phyloP scores from a whole-genome alignment of 2,329 filamentous ascomycete species.

The Penicillium thymicola region DNA sequence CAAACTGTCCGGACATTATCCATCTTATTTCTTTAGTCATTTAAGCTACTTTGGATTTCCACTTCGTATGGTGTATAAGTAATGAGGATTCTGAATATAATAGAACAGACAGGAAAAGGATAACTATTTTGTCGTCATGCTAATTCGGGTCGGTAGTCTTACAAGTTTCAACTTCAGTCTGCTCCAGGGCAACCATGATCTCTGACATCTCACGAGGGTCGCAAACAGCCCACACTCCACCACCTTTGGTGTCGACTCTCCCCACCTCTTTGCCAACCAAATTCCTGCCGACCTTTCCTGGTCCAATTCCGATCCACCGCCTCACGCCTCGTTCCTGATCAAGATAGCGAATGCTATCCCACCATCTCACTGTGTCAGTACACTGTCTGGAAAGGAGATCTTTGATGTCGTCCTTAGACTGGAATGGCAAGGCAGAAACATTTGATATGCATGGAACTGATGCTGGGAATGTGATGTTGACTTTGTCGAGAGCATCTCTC shows the following conservation, averaged over 20 bases:
- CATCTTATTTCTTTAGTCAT: not conserved
- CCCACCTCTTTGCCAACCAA: conserved; percentile 94
- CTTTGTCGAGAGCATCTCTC: conserved; percentile 62
- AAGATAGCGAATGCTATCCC: conserved; percentile 86
- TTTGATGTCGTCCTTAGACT: conserved; percentile 69
- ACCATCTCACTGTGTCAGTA: conserved; percentile 92
- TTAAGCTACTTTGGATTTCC: not conserved
- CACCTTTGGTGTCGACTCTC: conserved; percentile 75
- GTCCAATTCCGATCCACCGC: conserved; percentile 87
- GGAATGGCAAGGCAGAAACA: conserved; percentile 75
- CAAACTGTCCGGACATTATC: not conserved
- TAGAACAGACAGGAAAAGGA: not conserved
- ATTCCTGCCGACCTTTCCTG: conserved; percentile 89
- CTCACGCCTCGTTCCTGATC: conserved; percentile 78
- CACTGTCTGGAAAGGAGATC: conserved; percentile 76
- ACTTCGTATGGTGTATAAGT: not conserved
- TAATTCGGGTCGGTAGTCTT: not conserved
- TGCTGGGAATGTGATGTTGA: conserved; percentile 70
- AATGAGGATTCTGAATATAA: not conserved
- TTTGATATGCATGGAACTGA: conserved; percentile 79
- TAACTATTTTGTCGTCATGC: not conserved
- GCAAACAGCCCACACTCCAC: conserved; percentile 88
- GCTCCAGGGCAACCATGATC: conserved; percentile 61
- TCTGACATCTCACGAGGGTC: conserved; percentile 74
- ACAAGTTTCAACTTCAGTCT: conserved; percentile 52